A percentile compares a stretch with the other conserved stretches of the same genome.
Evolutionary conservation across 768 basidiomycete genomes (phyloP).

Genomic region (Postia placenta): DNA sequence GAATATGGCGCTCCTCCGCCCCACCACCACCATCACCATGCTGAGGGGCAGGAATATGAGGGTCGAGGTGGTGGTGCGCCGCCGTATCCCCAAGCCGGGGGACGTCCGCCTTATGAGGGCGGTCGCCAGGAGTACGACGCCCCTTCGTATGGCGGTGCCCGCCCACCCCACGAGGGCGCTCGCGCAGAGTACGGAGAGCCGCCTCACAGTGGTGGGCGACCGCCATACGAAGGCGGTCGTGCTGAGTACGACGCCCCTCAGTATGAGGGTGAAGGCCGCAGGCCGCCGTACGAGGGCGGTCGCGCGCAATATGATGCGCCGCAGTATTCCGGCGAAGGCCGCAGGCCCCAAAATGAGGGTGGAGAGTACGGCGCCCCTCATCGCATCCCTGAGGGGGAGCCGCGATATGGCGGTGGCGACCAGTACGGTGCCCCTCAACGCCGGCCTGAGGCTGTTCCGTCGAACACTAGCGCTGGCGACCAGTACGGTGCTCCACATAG

Average conservation of each 20-base stretch:
- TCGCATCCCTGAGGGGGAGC: neutral
- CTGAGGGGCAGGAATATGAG: neutral
- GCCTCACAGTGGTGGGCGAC: neutral
- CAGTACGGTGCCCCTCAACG: neutral
- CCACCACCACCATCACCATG: conserved; percentile 3
- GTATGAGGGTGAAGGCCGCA: neutral
- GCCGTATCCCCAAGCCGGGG: neutral
- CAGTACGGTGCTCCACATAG: neutral
- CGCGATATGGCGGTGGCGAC: neutral
- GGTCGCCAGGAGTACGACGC: neutral
- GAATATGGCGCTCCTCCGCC: neutral
- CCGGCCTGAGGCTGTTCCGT: neutral
- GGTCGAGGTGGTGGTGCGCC: neutral
- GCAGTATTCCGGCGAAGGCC: neutral
- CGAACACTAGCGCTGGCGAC: neutral
- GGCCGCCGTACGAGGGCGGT: neutral
- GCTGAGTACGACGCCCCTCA: neutral
- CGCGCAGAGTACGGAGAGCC: neutral
- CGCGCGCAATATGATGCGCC: neutral
- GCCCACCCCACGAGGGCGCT: neutral
- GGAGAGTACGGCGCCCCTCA: neutral
- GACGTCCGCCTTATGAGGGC: neutral
- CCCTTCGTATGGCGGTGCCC: neutral
- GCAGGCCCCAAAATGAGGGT: neutral
- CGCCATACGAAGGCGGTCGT: neutral